Conservation (phyloP, 139 green algal genomes). For the Chlorella sorokiniana region DNA sequence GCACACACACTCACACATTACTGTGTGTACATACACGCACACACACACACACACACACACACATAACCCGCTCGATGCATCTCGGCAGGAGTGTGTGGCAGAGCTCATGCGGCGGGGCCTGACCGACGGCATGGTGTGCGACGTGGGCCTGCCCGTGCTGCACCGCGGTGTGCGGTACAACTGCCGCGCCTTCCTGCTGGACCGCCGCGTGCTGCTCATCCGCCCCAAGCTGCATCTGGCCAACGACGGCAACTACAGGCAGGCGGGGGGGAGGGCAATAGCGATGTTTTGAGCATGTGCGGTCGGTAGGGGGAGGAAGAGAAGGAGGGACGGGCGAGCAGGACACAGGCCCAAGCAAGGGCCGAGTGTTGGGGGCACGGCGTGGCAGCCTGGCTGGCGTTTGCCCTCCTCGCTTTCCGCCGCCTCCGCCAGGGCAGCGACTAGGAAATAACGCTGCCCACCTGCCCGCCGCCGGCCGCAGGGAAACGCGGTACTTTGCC, state of each 20-base stretch:
- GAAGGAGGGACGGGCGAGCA: not conserved
- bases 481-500: constrained; percentile 87
- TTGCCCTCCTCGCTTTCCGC: not conserved
- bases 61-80: no score
- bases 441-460: not conserved
- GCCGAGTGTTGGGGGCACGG: no score
- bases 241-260: constrained; percentile 97
- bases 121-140: constrained; percentile 83
- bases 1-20: no score
- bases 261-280: not conserved
- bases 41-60: no score
- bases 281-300: no score
- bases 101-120: constrained; percentile 65
- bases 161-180: constrained; percentile 94
- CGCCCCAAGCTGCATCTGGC: constrained; percentile 93
- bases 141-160: constrained; percentile 94
- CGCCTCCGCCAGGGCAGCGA: not conserved
- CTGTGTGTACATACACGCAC: no score
- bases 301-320: no score
- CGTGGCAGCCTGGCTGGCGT: not conserved
- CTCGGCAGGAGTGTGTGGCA: constrained; percentile 43
- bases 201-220: constrained; percentile 87
- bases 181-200: constrained; percentile 81
- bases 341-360: no score
- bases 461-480: not conserved